Base-by-base conservation (phyloP, 495 filamentous ascomycete species). In the Aspergillus baeticus region DNA sequence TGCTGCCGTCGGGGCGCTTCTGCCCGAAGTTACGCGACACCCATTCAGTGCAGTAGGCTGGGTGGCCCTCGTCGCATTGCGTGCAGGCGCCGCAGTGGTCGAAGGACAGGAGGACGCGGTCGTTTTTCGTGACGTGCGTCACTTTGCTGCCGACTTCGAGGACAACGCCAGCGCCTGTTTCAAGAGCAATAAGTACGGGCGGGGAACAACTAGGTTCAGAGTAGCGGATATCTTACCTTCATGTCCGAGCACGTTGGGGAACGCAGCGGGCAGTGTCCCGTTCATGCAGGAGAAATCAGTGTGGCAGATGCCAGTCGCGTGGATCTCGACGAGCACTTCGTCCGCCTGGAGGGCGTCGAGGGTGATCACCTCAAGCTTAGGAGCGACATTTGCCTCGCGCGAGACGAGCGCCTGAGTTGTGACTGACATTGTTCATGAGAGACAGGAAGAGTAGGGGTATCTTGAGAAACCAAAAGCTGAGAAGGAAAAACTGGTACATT, bases 121-220 rank as follows among this genome's bases (percentile, higher is more conserved):
- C 79, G 22, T 77, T 75, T 2, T 65, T 58, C 20, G 62, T 34
- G 34, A 79, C 58, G 38, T 69, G 55, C 20, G 63, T 71, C 33
- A 75, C 67, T 57, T 29, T 37, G 10, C 26, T 20, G 21, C 80
- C 80, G 17, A 71, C 49, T 23, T 63, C 60, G 22, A 72, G 43
- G 15, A 83, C 61, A 22, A 71, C 52, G 2, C 80, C 80, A 6
- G 77, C 72, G 36, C 79, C 66, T 69, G n/a, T n/a, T n/a, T n/a
- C n/a, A n/a, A n/a, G n/a, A n/a, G n/a, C n/a, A n/a, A n/a, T n/a
- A n/a, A n/a, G n/a, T n/a, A n/a, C n/a, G n/a, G n/a, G n/a, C n/a
- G n/a, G n/a, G n/a, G n/a, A n/a, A n/a, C n/a, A n/a, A n/a, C n/a
- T n/a, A n/a, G n/a, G n/a, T n/a, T n/a, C n/a, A 42, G n/a, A 3